A percentile compares a stretch with the other conserved stretches of the same genome.
Conservation (phyloP, 371 early-diverging fungal species). For the Blakeslea trispora region DNA sequence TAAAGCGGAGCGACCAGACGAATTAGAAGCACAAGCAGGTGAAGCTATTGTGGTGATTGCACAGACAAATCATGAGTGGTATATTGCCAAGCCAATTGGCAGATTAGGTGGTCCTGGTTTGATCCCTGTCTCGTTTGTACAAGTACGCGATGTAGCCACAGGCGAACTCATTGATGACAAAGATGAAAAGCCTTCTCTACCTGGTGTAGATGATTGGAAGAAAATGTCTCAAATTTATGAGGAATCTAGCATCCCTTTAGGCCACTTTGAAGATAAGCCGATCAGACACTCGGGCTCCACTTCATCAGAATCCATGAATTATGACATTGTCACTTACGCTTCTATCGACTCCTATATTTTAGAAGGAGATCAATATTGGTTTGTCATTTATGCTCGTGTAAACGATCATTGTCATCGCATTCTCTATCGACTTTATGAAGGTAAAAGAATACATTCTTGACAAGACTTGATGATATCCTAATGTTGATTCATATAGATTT, state of each 20-base stretch:
- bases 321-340: constrained; percentile 43
- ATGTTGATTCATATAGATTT: constrained; percentile 49
- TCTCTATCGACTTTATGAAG: constrained; percentile 68
- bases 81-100: constrained; percentile 75
- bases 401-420: constrained; percentile 48
- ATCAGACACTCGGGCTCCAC: constrained; percentile 12
- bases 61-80: constrained; percentile 81
- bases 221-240: constrained; percentile 53
- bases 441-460: too few relatives aligned
- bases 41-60: constrained; percentile 81
- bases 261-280: constrained; percentile 16
- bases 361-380: constrained; percentile 64
- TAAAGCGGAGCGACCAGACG: constrained; percentile 74
- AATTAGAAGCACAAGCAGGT: constrained; percentile 71
- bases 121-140: constrained; percentile 79
- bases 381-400: constrained; percentile 56
- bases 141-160: constrained; percentile 69
- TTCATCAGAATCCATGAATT: constrained; percentile 8
- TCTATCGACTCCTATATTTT: constrained; percentile 59
- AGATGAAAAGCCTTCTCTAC: constrained; percentile 47
- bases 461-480: too few relatives aligned
- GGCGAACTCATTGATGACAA: constrained; percentile 62
- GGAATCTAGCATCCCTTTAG: constrained; percentile 48
- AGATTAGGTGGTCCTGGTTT: constrained; percentile 73
- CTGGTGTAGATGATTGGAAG: constrained; percentile 75